Evolutionary conservation across 768 basidiomycete species (phyloP).

Genomic region (Podaxis sp.): DNA sequence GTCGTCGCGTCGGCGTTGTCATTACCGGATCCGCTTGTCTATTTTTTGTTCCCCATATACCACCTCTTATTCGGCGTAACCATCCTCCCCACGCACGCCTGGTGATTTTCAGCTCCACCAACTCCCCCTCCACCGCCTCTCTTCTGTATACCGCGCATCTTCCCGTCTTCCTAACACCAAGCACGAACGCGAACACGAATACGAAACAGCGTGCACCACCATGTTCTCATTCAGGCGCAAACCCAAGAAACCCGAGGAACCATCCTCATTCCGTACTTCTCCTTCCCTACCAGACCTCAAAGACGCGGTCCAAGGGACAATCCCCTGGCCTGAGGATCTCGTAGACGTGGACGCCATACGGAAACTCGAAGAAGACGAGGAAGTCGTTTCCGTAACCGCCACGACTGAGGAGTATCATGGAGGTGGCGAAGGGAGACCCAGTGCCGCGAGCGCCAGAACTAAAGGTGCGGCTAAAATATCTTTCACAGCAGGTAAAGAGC

Average conservation of each 20-base stretch:
- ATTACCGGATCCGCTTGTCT: slow-evolving; percentile 3
- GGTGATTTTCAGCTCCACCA: background rate
- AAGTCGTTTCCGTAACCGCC: background rate
- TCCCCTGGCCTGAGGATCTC: slow-evolving; percentile 82
- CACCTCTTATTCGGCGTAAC: background rate
- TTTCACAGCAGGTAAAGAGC: slow-evolving; percentile 44
- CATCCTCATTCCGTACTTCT: slow-evolving; percentile 58
- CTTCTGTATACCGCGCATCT: background rate
- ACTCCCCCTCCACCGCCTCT: background rate
- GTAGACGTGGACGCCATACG: slow-evolving; percentile 69
- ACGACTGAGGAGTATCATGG: background rate
- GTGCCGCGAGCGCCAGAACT: slow-evolving; percentile 25
- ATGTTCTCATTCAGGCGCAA: slow-evolving; percentile 82
- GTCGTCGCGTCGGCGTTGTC: background rate
- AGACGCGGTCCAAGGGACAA: slow-evolving; percentile 47
- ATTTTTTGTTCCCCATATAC: slow-evolving; percentile 9
- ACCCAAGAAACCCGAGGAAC: slow-evolving; percentile 46
- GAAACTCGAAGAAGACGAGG: slow-evolving; percentile 20
- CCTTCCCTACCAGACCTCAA: slow-evolving; percentile 77
- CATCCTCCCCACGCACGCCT: background rate
- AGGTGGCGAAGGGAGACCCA: background rate
- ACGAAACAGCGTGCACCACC: slow-evolving; percentile 1
- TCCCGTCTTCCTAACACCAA: slow-evolving; percentile 6
- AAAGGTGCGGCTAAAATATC: slow-evolving; percentile 71
- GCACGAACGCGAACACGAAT: background rate